A percentile compares a stretch with the other conserved stretches of the same genome.
Evolutionary conservation across 805 yeast genomes (phyloP).

Genomic region (Kuraishia piskuri): DNA sequence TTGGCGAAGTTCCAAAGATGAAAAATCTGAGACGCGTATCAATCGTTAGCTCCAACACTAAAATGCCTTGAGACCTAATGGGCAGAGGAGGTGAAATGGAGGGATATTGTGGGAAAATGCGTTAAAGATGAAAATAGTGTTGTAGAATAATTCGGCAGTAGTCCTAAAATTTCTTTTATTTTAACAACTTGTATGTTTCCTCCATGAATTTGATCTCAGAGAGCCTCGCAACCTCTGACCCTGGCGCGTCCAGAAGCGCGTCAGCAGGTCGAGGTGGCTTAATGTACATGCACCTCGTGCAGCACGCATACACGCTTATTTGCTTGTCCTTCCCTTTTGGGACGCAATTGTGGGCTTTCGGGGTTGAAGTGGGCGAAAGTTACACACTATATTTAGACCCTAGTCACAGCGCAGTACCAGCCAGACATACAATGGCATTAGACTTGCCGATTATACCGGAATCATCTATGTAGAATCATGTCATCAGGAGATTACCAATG

Average conservation of each 20-base stretch:
- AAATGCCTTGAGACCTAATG: not conserved
- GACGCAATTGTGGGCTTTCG: not conserved
- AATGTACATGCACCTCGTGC: not conserved
- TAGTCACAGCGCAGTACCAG: too few relatives aligned
- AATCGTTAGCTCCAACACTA: not conserved
- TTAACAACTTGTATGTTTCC: not conserved
- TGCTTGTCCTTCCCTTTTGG: not conserved
- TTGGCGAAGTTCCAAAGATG: not conserved
- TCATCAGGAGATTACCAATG: too few relatives aligned
- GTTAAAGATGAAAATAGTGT: too few relatives aligned
- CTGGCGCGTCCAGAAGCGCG: not conserved
- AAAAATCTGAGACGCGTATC: not conserved
- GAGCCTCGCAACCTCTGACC: not conserved
- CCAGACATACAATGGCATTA: too few relatives aligned
- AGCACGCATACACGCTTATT: not conserved
- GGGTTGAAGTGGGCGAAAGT: not conserved
- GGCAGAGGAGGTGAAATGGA: not conserved
- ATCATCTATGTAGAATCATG: too few relatives aligned
- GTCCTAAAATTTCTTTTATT: too few relatives aligned
- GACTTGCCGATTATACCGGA: too few relatives aligned
- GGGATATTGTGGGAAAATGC: too few relatives aligned
- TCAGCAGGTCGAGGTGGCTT: not conserved
- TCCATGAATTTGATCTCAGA: not conserved
- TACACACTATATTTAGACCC: not conserved
- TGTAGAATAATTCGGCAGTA: too few relatives aligned